Evolutionary conservation across 2,329 filamentous ascomycete species (phyloP).

Genomic region (Aureobasidium melanogenum): DNA sequence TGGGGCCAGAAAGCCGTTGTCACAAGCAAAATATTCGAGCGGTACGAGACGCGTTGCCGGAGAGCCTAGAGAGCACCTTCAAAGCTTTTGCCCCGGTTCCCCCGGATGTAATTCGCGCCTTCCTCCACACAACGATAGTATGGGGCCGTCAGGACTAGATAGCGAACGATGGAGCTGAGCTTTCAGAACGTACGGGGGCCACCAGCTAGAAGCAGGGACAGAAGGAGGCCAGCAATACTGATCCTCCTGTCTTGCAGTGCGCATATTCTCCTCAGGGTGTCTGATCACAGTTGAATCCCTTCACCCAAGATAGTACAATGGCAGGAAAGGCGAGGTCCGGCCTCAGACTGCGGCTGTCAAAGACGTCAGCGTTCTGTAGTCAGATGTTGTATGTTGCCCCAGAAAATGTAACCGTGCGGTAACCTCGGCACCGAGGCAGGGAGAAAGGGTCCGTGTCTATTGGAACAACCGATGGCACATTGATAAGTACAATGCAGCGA

Average conservation of each 20-base stretch:
- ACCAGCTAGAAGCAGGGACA: no score
- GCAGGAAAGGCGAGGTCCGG: not conserved
- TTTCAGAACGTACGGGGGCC: not conserved
- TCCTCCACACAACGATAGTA: not conserved
- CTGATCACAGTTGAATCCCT: no score
- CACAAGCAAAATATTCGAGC: not conserved
- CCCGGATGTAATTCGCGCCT: no score
- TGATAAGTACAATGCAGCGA: conserved; percentile 4
- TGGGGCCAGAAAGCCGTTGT: not conserved
- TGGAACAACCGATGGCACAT: not conserved
- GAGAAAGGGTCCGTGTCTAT: not conserved
- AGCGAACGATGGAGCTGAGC: not conserved
- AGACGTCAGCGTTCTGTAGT: not conserved
- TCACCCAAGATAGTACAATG: no score
- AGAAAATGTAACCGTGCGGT: not conserved
- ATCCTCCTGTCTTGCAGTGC: no score
- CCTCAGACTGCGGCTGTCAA: not conserved
- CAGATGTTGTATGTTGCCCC: not conserved
- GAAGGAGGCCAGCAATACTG: no score
- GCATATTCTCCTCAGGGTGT: not conserved
- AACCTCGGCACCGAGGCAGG: conserved; percentile 10
- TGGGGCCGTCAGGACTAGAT: not conserved
- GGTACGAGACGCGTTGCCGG: not conserved
- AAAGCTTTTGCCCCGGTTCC: not conserved
- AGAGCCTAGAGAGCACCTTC: no score